Percentiles rank a stretch among this genome's conserved stretches.
These are phyloP conservation scores for Capsella bursapastoris DNA, from an alignment of 345 rosid genomes.

Conservation along the genomic window DNA sequence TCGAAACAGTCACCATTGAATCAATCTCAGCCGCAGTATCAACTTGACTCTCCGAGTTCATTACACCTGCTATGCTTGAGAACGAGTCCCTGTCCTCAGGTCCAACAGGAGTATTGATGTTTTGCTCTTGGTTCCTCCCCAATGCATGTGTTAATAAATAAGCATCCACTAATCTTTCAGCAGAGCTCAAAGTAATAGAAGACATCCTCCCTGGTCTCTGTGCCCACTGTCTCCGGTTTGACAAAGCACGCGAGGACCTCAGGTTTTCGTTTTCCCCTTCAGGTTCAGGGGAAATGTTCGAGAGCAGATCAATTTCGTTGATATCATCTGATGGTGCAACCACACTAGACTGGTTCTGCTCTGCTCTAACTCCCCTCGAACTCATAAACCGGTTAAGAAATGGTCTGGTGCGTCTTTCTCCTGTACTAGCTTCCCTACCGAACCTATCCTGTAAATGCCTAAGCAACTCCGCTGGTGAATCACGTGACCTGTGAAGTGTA, in stretches of 20 bases:
- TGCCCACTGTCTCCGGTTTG: constrained; percentile 49
- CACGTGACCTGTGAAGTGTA: constrained; percentile 58
- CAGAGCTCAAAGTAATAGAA: constrained; percentile 45
- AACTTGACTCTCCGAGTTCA: constrained; percentile 76
- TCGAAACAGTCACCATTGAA: constrained; percentile 74
- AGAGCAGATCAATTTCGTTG: constrained; percentile 52
- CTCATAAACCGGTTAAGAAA: constrained; percentile 54
- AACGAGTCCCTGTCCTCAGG: constrained; percentile 83
- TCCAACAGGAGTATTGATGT: constrained; percentile 38
- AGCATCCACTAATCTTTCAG: constrained; percentile 57
- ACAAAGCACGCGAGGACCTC: constrained; percentile 38
- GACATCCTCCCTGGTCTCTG: constrained; percentile 31
- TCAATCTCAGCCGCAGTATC: constrained; percentile 83
- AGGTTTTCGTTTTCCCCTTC: constrained; percentile 50
- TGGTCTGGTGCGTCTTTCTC: constrained; percentile 31
- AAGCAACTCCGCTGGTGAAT: constrained; percentile 62
- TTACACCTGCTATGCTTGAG: constrained; percentile 76
- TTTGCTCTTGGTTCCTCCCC: constrained; percentile 66
- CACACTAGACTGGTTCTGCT: constrained; percentile 52
- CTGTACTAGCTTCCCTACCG: constrained; percentile 58
- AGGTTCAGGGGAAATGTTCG: constrained; percentile 43
- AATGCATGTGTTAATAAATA: constrained; percentile 48
- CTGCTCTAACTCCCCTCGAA: constrained; percentile 69
- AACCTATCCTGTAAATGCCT: constrained; percentile 66
- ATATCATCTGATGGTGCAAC: constrained; percentile 11